phyloP scores from a whole-genome alignment of 805 yeast genomes.

The Metschnikowia aberdeeniae region DNA sequence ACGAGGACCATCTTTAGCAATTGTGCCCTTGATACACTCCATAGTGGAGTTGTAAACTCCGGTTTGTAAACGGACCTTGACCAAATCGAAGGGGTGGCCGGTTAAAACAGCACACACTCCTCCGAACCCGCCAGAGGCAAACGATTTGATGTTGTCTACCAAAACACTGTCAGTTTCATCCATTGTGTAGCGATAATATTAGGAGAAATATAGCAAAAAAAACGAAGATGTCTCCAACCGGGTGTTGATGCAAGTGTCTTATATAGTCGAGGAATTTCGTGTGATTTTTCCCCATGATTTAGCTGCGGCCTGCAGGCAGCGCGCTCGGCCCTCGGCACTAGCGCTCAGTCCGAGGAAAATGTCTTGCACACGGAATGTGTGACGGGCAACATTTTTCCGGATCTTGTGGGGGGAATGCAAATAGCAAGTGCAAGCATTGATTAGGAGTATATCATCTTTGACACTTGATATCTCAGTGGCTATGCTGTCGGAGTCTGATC shows the following conservation, averaged over 20 bases:
- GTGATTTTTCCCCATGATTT: constrained; percentile 4
- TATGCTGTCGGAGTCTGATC: background rate
- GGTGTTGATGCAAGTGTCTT: background rate
- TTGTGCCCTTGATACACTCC: constrained; percentile 65
- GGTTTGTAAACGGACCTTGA: constrained; percentile 89
- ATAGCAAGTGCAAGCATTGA: too few relatives aligned
- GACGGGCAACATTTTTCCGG: background rate
- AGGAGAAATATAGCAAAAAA: background rate
- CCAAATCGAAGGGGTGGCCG: constrained; percentile 94
- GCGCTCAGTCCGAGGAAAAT: background rate
- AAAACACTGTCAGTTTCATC: constrained; percentile 45
- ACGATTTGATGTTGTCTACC: constrained; percentile 79
- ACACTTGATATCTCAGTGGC: too few relatives aligned
- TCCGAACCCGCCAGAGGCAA: constrained; percentile 93
- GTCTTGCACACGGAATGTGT: background rate
- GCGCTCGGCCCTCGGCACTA: constrained; percentile 3
- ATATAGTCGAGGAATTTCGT: constrained; percentile 1
- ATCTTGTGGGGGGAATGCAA: too few relatives aligned
- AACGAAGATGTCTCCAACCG: background rate
- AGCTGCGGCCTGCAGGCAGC: constrained; percentile 3
- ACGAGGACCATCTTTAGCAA: constrained; percentile 66
- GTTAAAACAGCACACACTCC: constrained; percentile 93
- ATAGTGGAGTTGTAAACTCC: constrained; percentile 61
- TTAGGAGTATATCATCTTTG: too few relatives aligned
- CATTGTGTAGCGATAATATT: constrained; percentile 20